Evolutionary conservation across 2,329 filamentous ascomycete species (phyloP).

Genomic region (Orbilia brochopaga): DNA sequence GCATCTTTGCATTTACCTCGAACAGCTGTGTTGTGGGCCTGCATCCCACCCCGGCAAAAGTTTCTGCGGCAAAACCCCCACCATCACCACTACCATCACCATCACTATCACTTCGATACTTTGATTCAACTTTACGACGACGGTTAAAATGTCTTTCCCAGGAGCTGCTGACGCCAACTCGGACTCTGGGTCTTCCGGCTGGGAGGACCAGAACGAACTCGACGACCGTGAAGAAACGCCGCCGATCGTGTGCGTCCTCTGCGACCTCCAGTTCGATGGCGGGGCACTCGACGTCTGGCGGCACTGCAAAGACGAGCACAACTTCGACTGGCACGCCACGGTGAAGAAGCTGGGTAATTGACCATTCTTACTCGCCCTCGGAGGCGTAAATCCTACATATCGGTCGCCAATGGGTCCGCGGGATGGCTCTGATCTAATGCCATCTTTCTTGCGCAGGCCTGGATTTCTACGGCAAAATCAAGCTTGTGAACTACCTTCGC

Average conservation of each 20-base stretch:
- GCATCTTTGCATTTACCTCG: too few species aligned
- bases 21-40: too few species aligned
- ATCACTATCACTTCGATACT: too few species aligned
- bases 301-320: slow-evolving; percentile 57
- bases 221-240: slow-evolving; percentile 58
- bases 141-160: slow-evolving; percentile 7
- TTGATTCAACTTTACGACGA: background rate
- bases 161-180: slow-evolving; percentile 24
- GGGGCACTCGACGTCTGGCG: slow-evolving; percentile 57
- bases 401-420: background rate
- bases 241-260: slow-evolving; percentile 59
- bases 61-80: too few species aligned
- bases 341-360: slow-evolving; percentile 57
- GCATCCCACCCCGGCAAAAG: too few species aligned
- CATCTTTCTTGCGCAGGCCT: slow-evolving; percentile 56
- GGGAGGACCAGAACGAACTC: slow-evolving; percentile 58
- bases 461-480: slow-evolving; percentile 60
- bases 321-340: slow-evolving; percentile 58
- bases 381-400: too few species aligned
- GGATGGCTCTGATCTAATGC: slow-evolving; percentile 4
- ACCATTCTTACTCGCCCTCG: background rate
- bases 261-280: slow-evolving; percentile 56
- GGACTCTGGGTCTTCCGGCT: slow-evolving; percentile 55
- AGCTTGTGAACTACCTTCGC: slow-evolving; percentile 63
- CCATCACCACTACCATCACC: too few species aligned